phyloP scores from a whole-genome alignment of 139 green algal species.

The Astrephomene gubernaculifera region DNA sequence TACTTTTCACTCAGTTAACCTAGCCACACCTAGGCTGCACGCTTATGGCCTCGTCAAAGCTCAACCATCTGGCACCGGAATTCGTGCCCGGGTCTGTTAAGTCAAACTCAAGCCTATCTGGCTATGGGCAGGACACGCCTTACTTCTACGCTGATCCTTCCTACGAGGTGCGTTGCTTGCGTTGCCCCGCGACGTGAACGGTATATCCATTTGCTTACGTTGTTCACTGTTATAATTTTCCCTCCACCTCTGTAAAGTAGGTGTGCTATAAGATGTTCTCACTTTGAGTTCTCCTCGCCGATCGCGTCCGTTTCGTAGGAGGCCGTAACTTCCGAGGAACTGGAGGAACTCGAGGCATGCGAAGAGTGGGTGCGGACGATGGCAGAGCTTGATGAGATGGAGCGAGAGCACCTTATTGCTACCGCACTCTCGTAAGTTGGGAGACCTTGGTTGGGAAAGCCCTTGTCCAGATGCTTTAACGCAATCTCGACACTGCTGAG shows the following conservation, averaged over 20 bases:
- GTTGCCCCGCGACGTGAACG: too few species aligned
- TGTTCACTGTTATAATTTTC: too few species aligned
- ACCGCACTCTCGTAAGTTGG: constrained; percentile 24
- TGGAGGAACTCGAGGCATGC: constrained; percentile 28
- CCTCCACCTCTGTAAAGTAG: too few species aligned
- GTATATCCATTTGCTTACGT: too few species aligned
- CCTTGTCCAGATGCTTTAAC: too few species aligned
- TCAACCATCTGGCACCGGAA: neutral
- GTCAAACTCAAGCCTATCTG: neutral
- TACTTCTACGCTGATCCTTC: neutral
- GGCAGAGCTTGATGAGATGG: constrained; percentile 24
- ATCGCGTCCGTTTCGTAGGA: too few species aligned
- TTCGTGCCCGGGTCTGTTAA: neutral
- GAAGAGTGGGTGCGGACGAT: constrained; percentile 15
- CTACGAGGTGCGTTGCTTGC: neutral
- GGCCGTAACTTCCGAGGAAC: constrained; percentile 18
- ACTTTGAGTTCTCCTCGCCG: too few species aligned
- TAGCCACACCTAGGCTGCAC: too few species aligned
- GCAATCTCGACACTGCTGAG: too few species aligned
- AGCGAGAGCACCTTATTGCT: constrained; percentile 33
- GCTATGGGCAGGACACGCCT: neutral
- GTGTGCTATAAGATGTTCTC: too few species aligned
- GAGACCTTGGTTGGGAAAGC: too few species aligned
- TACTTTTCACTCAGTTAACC: too few species aligned
- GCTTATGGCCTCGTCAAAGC: neutral